Conservation (phyloP, 202 grass and related monocot species). For the Panicum hallii region DNA sequence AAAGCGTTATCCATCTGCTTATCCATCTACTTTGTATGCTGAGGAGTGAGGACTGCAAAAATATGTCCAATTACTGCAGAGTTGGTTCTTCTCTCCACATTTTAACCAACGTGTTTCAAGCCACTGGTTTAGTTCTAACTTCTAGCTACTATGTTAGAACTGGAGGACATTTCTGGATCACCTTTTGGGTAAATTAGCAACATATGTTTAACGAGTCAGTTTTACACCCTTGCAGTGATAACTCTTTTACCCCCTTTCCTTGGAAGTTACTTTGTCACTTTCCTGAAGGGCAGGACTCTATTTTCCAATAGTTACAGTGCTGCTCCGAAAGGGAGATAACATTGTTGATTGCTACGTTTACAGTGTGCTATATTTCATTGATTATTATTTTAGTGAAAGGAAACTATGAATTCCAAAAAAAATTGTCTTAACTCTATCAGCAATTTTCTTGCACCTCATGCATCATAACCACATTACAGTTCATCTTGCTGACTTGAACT, state of each 20-base stretch:
- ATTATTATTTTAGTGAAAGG: not conserved
- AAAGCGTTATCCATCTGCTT: not conserved
- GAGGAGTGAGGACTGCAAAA: not conserved
- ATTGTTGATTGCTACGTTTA: not conserved
- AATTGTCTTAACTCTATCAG: not conserved
- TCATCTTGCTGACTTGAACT: not conserved
- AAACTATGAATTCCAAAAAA: not conserved
- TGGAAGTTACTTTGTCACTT: not conserved
- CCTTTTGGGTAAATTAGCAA: conserved; percentile 6
- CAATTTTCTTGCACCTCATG: not conserved
- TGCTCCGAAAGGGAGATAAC: not conserved
- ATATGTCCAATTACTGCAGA: not conserved
- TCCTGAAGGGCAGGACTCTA: not conserved
- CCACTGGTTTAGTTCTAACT: not conserved
- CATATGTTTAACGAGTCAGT: not conserved
- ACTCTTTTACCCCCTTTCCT: not conserved
- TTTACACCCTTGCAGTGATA: not conserved
- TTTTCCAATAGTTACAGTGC: not conserved
- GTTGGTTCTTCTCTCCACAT: not conserved
- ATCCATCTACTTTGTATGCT: not conserved
- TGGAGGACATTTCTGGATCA: not conserved
- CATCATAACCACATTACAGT: not conserved
- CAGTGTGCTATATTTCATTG: not conserved
- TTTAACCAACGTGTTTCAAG: not conserved
- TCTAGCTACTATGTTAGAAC: not conserved